Conservation (phyloP, 2,329 filamentous ascomycete genomes). For the Penicillium fuscoglaucum region DNA sequence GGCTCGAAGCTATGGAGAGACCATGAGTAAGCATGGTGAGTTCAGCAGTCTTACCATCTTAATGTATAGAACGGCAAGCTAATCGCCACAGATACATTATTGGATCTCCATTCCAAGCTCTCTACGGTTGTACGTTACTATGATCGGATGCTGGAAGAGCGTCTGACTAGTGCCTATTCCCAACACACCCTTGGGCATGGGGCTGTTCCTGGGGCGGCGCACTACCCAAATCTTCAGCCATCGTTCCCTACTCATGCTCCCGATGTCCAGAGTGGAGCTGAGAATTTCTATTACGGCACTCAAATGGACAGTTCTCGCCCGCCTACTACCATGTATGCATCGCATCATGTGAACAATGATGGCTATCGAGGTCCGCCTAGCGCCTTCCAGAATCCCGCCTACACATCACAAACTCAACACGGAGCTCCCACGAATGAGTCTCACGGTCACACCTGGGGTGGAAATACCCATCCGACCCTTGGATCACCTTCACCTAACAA, state of each 20-base stretch:
- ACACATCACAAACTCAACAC: slow-evolving; percentile 16
- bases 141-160: slow-evolving; percentile 95
- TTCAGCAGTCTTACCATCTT: slow-evolving; percentile 13
- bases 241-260: slow-evolving; percentile 14
- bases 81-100: slow-evolving; percentile 69
- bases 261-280: slow-evolving; percentile 19
- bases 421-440: slow-evolving; percentile 13
- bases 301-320: slow-evolving; percentile 14
- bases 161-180: slow-evolving; percentile 87
- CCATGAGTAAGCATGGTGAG: slow-evolving; percentile 98
- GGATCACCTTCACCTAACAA: slow-evolving; percentile 19
- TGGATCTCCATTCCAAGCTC: slow-evolving; percentile 92
- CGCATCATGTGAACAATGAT: slow-evolving; percentile 10
- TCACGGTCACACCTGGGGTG: slow-evolving; percentile 17
- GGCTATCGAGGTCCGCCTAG: slow-evolving; percentile 15
- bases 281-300: slow-evolving; percentile 28
- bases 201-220: slow-evolving; percentile 19
- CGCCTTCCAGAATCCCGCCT: slow-evolving; percentile 13
- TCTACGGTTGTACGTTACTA: slow-evolving; percentile 97
- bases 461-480: slow-evolving; percentile 22
- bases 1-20: slow-evolving; percentile 93
- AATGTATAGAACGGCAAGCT: slow-evolving; percentile 14
- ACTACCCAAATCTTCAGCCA: slow-evolving; percentile 23
- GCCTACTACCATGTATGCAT: slow-evolving; percentile 15
- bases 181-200: slow-evolving; percentile 71